Conservation (phyloP, 2,329 filamentous ascomycete genomes). For the Podosphaera xanthii region DNA sequence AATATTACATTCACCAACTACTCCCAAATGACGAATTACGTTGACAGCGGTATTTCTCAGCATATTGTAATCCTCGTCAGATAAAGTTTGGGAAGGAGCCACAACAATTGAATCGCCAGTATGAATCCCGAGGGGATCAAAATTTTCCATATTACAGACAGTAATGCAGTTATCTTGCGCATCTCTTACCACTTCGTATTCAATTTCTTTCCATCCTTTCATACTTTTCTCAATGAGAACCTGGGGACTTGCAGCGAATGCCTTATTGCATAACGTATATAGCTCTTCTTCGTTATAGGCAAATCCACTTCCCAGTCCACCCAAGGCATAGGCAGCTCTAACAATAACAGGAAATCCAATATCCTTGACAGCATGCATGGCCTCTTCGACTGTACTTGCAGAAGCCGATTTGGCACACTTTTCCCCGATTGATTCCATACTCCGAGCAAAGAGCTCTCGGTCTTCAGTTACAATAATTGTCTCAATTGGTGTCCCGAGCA, state of each 20-base stretch:
- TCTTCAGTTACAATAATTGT: slow-evolving; percentile 98
- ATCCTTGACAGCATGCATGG: slow-evolving; percentile 63
- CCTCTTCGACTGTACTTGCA: slow-evolving; percentile 71
- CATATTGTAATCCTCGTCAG: slow-evolving; percentile 98
- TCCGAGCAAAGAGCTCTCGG: slow-evolving; percentile 85
- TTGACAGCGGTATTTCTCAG: slow-evolving; percentile 90
- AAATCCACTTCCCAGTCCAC: slow-evolving; percentile 86
- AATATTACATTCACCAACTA: slow-evolving; percentile 97
- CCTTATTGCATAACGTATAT: slow-evolving; percentile 74
- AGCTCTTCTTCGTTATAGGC: slow-evolving; percentile 71
- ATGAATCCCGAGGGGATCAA: slow-evolving; percentile 92
- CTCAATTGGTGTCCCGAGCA: slow-evolving; percentile 87
- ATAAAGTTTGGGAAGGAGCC: slow-evolving; percentile 86
- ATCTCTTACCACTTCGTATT: slow-evolving; percentile 95
- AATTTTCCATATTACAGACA: slow-evolving; percentile 99
- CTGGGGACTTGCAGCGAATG: slow-evolving; percentile 84
- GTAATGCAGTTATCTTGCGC: slow-evolving; percentile 95
- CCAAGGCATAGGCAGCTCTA: slow-evolving; percentile 83
- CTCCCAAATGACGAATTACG: slow-evolving; percentile 87
- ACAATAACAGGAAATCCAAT: slow-evolving; percentile 97
- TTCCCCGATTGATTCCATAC: slow-evolving; percentile 95
- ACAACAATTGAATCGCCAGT: slow-evolving; percentile 97
- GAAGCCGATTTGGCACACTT: slow-evolving; percentile 96
- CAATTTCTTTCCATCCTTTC: slow-evolving; percentile 99
- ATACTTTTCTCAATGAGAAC: slow-evolving; percentile 94